These are phyloP conservation scores for Pseudogymnoascus sp. DNA, from an alignment of 2,329 filamentous ascomycete species.

Conservation along the genomic window DNA sequence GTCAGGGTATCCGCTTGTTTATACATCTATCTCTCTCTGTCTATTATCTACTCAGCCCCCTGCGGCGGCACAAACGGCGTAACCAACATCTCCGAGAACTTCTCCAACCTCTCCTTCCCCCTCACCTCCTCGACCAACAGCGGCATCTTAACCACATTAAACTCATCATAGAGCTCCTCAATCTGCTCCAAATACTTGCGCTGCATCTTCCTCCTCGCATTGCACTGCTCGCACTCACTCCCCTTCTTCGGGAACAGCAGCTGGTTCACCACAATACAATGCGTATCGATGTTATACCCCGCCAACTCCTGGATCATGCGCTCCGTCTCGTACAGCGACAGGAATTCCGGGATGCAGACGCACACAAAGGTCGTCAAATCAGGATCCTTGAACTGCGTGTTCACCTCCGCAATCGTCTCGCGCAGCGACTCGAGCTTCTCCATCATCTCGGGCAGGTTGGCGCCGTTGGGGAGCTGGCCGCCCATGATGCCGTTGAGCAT, in stretches of 20 bases:
- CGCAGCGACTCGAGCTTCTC: constrained; percentile 90
- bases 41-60: constrained; percentile 24
- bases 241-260: constrained; percentile 82
- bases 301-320: constrained; percentile 98
- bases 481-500: constrained; percentile 92
- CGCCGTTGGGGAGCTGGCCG: constrained; percentile 68
- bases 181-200: constrained; percentile 99
- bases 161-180: constrained; percentile 96
- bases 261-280: constrained; percentile 97
- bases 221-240: constrained; percentile 89
- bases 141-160: constrained; percentile 98
- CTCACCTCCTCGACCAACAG: constrained; percentile 90
- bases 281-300: constrained; percentile 89
- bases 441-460: constrained; percentile 84
- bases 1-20: constrained; percentile 7
- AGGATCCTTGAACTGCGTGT: constrained; percentile 95
- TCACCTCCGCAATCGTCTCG: constrained; percentile 90
- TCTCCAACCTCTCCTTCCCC: constrained; percentile 88
- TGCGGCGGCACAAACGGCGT: constrained; percentile 62
- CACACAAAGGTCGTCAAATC: constrained; percentile 95
- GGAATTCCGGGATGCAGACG: constrained; percentile 95
- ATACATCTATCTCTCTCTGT: neutral
- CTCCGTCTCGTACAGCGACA: constrained; percentile 96
- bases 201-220: constrained; percentile 92
- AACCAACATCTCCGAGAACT: constrained; percentile 78